These are phyloP conservation scores for Lactarius psammicola DNA, from an alignment of 768 basidiomycete species.

Conservation along the genomic window DNA sequence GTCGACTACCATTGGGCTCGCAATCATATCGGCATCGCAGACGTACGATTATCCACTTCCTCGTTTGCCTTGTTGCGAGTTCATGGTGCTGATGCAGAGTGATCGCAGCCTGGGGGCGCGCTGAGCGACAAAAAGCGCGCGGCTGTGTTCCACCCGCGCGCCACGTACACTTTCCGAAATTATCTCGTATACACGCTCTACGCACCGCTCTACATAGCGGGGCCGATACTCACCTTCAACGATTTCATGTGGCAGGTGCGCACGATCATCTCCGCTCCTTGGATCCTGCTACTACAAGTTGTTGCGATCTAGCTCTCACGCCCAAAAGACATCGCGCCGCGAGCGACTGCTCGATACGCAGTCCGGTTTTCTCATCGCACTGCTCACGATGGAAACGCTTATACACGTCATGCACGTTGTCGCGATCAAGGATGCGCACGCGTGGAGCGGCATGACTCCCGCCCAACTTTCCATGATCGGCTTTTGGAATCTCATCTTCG, in stretches of 20 bases:
- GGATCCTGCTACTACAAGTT: conserved; percentile 3
- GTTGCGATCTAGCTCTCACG: conserved; percentile 50
- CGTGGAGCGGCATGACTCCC: conserved; percentile 77
- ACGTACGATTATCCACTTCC: conserved; percentile 38
- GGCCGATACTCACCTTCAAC: conserved; percentile 95
- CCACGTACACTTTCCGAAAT: conserved; percentile 64
- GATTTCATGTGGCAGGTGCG: conserved; percentile 90
- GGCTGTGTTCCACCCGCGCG: conserved; percentile 49
- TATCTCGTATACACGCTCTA: conserved; percentile 88
- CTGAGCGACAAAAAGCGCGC: conserved; percentile 62
- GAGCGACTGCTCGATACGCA: conserved; percentile 52
- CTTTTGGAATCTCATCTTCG: conserved; percentile 94
- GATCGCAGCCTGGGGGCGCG: conserved; percentile 30
- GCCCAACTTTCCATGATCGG: conserved; percentile 88
- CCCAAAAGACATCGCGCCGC: conserved; percentile 47
- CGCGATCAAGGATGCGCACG: conserved; percentile 86
- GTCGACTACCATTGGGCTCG: conserved; percentile 92
- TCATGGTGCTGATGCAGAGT: background rate
- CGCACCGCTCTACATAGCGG: conserved; percentile 91
- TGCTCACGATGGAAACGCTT: conserved; percentile 87
- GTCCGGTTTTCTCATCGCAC: conserved; percentile 65
- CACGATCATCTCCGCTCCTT: background rate
- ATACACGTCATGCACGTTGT: conserved; percentile 96
- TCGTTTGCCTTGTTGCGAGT: conserved; percentile 29
- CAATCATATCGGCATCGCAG: conserved; percentile 37